A percentile compares a stretch with the other conserved stretches of the same genome.
phyloP scores from a whole-genome alignment of 2,329 filamentous ascomycete genomes.

The Verticillium tricorpus region DNA sequence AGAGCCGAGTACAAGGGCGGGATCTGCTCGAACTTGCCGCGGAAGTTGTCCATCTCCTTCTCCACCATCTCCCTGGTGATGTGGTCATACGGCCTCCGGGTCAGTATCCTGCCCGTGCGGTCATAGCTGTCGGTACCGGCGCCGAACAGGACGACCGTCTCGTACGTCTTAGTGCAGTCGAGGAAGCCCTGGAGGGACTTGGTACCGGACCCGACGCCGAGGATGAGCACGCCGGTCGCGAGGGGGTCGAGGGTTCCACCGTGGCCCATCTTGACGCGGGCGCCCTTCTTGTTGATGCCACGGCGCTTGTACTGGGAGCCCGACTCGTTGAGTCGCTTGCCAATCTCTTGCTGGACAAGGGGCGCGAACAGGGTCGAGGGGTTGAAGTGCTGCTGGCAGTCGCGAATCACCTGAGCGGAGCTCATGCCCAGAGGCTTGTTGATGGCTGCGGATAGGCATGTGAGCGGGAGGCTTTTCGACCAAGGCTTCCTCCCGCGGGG shows the following conservation, averaged over 20 bases:
- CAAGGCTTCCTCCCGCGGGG: neutral
- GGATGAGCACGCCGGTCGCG: constrained; percentile 86
- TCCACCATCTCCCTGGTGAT: constrained; percentile 77
- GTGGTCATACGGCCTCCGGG: constrained; percentile 70
- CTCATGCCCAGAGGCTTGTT: constrained; percentile 86
- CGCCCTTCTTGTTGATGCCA: constrained; percentile 48
- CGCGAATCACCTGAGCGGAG: constrained; percentile 86
- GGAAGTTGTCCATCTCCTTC: constrained; percentile 68
- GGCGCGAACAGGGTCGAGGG: constrained; percentile 75
- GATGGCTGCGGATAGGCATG: constrained; percentile 59
- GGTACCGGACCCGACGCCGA: constrained; percentile 83
- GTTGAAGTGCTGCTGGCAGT: constrained; percentile 81
- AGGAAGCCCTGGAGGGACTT: constrained; percentile 78
- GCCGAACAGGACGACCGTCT: constrained; percentile 84
- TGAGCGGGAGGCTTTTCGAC: neutral
- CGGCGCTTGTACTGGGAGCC: constrained; percentile 57
- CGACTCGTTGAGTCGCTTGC: constrained; percentile 50
- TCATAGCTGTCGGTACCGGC: constrained; percentile 93
- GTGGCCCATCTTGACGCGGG: constrained; percentile 89
- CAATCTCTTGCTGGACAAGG: constrained; percentile 62
- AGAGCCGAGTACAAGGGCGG: constrained; percentile 91
- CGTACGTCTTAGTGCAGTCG: constrained; percentile 88
- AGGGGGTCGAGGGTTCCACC: constrained; percentile 93
- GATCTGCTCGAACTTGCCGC: constrained; percentile 81
- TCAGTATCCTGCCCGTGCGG: constrained; percentile 75